phyloP scores from a whole-genome alignment of 169 alveolate genomes.

The Plasmodium coatneyi region DNA sequence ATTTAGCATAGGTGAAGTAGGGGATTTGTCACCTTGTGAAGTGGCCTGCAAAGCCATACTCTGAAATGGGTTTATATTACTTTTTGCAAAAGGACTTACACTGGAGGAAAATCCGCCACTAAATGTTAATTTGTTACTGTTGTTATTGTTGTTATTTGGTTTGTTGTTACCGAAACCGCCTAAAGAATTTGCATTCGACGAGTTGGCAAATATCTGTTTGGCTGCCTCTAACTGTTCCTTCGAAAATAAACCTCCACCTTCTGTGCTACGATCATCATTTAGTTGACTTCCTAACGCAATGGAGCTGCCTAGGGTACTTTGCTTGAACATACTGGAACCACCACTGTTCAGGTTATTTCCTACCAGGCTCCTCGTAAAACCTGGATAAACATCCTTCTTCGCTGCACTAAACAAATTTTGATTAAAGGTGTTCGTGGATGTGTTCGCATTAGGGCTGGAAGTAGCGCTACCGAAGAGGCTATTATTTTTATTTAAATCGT shows the following conservation, averaged over 20 bases:
- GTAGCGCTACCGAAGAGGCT: conserved; percentile 31
- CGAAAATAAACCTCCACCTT: conserved; percentile 60
- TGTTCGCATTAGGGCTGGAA: background rate
- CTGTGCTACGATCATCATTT: conserved; percentile 60
- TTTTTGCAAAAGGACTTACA: conserved; percentile 66
- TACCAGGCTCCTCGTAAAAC: conserved; percentile 33
- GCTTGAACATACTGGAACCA: conserved; percentile 54
- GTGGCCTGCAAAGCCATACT: conserved; percentile 66
- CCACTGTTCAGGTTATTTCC: conserved; percentile 47
- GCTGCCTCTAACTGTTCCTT: conserved; percentile 75
- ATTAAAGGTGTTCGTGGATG: conserved; percentile 49
- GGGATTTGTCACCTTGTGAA: conserved; percentile 38
- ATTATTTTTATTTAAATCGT: conserved; percentile 43
- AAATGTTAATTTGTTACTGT: conserved; percentile 57
- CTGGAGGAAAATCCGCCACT: conserved; percentile 65
- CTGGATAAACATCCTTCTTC: conserved; percentile 69
- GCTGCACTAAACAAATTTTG: conserved; percentile 71
- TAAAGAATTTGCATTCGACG: conserved; percentile 33
- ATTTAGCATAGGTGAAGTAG: conserved; percentile 7
- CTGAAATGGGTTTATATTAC: conserved; percentile 69
- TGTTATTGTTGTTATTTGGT: conserved; percentile 2
- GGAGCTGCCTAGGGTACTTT: conserved; percentile 71
- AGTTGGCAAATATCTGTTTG: conserved; percentile 67
- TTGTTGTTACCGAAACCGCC: conserved; percentile 2
- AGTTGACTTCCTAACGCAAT: conserved; percentile 74